phyloP scores from a whole-genome alignment of 2,329 filamentous ascomycete species.

The Nothophaeocryptopus gaeumannii region DNA sequence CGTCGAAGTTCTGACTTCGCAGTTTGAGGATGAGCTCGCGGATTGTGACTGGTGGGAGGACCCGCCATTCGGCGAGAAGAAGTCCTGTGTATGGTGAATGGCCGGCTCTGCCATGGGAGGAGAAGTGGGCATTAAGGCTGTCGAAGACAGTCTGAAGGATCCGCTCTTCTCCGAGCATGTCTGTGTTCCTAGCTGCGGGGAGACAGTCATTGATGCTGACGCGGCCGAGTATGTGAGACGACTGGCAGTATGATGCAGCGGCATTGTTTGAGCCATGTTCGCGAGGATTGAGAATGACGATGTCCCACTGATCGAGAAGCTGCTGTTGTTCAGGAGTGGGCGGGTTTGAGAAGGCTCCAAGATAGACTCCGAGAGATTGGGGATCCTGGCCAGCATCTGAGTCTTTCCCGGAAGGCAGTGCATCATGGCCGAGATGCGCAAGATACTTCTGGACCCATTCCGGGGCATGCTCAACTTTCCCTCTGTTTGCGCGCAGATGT shows the following conservation, averaged over 20 bases:
- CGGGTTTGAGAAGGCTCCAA: conserved; percentile 27
- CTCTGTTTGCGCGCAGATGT: background rate
- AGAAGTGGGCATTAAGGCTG: conserved; percentile 18
- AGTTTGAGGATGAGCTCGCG: conserved; percentile 36
- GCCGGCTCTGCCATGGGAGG: conserved; percentile 5
- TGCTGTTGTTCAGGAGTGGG: conserved; percentile 19
- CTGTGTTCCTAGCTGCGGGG: conserved; percentile 6
- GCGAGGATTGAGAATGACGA: conserved; percentile 27
- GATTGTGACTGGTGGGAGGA: conserved; percentile 32
- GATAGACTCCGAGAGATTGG: conserved; percentile 29
- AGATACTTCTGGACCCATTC: background rate
- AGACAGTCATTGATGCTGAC: conserved; percentile 11
- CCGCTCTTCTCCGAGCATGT: background rate
- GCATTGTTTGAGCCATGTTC: conserved; percentile 22
- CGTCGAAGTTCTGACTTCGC: conserved; percentile 37
- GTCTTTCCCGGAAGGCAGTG: background rate
- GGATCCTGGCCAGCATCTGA: conserved; percentile 9
- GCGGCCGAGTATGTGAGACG: conserved; percentile 25
- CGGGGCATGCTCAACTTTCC: background rate
- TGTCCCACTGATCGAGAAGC: conserved; percentile 27
- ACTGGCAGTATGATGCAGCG: conserved; percentile 23
- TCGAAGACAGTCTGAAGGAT: conserved; percentile 14
- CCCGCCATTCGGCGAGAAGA: conserved; percentile 44
- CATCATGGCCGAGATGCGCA: background rate
- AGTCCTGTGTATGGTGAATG: conserved; percentile 40